phyloP scores from a whole-genome alignment of 176 grass and related monocot genomes.

The Tillandsia leiboldiana region DNA sequence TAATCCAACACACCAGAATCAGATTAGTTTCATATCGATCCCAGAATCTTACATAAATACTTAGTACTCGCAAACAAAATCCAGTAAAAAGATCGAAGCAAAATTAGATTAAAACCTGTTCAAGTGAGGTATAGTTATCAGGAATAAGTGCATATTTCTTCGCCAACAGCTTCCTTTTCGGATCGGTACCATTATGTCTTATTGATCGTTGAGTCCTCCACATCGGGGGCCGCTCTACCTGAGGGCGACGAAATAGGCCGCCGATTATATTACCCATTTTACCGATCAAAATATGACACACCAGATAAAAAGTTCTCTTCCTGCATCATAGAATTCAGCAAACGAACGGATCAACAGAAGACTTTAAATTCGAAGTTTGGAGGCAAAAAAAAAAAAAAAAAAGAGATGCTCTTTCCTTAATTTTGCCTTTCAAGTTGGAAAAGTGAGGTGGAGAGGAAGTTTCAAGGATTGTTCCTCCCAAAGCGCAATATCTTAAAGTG shows the following conservation, averaged over 20 bases:
- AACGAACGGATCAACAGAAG: too few relatives aligned
- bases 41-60: too few relatives aligned
- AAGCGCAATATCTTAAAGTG: too few relatives aligned
- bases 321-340: too few relatives aligned
- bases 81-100: background rate
- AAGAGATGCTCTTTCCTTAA: background rate
- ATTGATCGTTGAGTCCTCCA: background rate
- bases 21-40: too few relatives aligned
- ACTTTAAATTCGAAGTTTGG: too few relatives aligned
- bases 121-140: slow-evolving; percentile 55
- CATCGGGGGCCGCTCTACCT: background rate
- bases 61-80: background rate
- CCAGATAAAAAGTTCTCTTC: too few relatives aligned
- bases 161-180: slow-evolving; percentile 16
- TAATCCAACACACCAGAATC: too few relatives aligned
- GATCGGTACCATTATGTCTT: background rate
- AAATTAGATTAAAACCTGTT: slow-evolving; percentile 36
- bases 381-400: background rate
- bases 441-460: slow-evolving; percentile 1
- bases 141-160: slow-evolving; percentile 80
- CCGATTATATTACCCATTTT: slow-evolving; percentile 31
- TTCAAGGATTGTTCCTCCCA: slow-evolving; percentile 5
- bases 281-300: background rate
- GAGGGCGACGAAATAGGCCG: slow-evolving; percentile 4
- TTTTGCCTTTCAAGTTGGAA: background rate